Conservation (phyloP, 2,329 filamentous ascomycete genomes). For the Domatiomyces catenatus region DNA sequence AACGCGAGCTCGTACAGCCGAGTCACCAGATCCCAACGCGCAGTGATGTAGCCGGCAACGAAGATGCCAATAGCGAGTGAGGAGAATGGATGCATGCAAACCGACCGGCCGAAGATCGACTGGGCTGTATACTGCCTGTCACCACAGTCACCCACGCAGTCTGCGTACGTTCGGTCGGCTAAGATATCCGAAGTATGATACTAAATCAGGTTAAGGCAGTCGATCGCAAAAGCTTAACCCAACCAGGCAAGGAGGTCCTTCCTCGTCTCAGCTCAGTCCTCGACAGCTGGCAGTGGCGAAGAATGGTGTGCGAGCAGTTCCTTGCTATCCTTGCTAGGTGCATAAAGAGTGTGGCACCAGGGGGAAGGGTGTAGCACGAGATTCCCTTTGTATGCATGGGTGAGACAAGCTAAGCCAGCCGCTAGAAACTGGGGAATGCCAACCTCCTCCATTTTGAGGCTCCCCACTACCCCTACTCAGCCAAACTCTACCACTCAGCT, state of each 20-base stretch:
- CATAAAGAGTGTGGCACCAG: not conserved
- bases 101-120: no score
- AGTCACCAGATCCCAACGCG: conserved; percentile 95
- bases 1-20: conserved; percentile 91
- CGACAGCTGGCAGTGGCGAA: not conserved
- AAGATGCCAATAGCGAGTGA: conserved; percentile 93
- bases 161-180: no score
- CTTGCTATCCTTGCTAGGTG: not conserved
- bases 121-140: no score
- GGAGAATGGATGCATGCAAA: conserved; percentile 86
- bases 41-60: conserved; percentile 97
- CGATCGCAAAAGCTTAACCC: not conserved
- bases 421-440: not conserved
- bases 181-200: no score
- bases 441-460: not conserved
- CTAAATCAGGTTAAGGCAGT: not conserved
- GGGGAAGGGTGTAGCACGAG: not conserved
- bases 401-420: not conserved
- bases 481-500: not conserved
- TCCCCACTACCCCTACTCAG: not conserved
- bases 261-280: not conserved
- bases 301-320: not conserved
- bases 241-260: not conserved
- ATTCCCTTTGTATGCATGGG: not conserved
- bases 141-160: no score